These are phyloP conservation scores for Aphanomyces invadans DNA, from an alignment of 352 stramenopile species.

Conservation along the genomic window DNA sequence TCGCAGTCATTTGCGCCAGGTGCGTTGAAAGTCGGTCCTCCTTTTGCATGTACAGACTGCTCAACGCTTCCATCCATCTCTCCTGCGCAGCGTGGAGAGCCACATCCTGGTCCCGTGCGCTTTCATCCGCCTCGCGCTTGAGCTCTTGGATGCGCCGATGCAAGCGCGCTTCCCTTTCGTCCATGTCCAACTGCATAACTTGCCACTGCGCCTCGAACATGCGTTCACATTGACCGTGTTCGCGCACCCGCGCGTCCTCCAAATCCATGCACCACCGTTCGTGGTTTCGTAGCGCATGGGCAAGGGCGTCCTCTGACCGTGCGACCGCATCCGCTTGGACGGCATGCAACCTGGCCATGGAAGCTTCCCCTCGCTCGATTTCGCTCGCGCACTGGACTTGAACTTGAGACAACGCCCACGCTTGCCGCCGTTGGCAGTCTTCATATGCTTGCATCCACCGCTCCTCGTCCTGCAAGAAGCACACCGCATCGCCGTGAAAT, in stretches of 20 bases:
- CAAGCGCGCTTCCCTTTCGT: not conserved
- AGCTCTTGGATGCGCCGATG: not conserved
- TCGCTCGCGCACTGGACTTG: not conserved
- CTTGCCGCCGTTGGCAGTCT: not conserved
- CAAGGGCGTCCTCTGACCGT: not conserved
- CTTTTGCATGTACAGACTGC: slow-evolving; percentile 8
- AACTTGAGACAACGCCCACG: not conserved
- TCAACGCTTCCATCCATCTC: not conserved
- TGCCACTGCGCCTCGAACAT: not conserved
- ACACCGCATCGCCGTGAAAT: no score
- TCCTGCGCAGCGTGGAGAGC: not conserved
- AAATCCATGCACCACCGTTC: not conserved
- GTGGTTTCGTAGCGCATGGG: not conserved
- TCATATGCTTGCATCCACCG: not conserved
- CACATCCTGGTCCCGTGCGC: not conserved
- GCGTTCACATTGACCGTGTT: not conserved
- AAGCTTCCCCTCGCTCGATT: not conserved
- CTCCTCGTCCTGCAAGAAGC: no score
- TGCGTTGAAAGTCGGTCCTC: not conserved
- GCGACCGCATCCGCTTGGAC: not conserved
- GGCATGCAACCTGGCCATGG: not conserved
- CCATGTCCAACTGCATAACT: not conserved
- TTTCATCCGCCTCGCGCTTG: not conserved
- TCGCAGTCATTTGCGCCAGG: not conserved
- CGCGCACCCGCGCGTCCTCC: not conserved